Base-by-base conservation (phyloP, 257 asterid species). In the Plantago ovata region DNA sequence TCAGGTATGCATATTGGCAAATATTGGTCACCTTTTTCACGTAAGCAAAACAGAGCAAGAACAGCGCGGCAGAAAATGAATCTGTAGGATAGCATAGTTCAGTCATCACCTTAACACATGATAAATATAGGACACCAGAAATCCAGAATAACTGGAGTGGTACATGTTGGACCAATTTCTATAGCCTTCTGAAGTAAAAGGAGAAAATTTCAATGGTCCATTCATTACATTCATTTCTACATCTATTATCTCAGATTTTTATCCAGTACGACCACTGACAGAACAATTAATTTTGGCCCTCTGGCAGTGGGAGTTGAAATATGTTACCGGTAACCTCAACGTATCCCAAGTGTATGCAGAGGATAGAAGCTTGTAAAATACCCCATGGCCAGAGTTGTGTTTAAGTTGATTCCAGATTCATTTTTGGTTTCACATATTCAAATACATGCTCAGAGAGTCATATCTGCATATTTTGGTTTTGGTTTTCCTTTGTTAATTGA, bases 1-100 rank as follows among this genome's bases (percentile, higher is more conserved):
- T 88, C 89, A 6, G 98, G 98, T 56, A 83, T 53, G 75, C 98
- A 92, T 64, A 77, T 69, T 13, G 98, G 98, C 45, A 84, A 44
- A 76, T 64, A 74, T 18, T 75, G 77, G 43, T 81, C 77, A 9
- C 68, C 75, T 13, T 70, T 69, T 56, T 79, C 91, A 32, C 77
- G 74, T 33, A 71, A 24, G 76, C 80, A 56, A 69, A 85, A 85
- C 53, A 77, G 77, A 33, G 91, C 36, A 39, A 92, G 85, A 66
- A 73, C 96, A 51, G 95, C 86, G 11, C 95, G 86, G 75, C 98
- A 83, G 85, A 92, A 92, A 59, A 88, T 85, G 58, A 83, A 92
- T 85, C 98, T 92, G 93, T 71, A 61, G 53, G 61, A 49, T 19
- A 63, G n/a, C 13, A 55, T 23, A 52, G 55, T 13, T 36, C 56